Percentiles rank a stretch among this genome's conserved stretches.
Conservation (phyloP, 108 stramenopile species). For the Aurantiochytrium sp. region DNA sequence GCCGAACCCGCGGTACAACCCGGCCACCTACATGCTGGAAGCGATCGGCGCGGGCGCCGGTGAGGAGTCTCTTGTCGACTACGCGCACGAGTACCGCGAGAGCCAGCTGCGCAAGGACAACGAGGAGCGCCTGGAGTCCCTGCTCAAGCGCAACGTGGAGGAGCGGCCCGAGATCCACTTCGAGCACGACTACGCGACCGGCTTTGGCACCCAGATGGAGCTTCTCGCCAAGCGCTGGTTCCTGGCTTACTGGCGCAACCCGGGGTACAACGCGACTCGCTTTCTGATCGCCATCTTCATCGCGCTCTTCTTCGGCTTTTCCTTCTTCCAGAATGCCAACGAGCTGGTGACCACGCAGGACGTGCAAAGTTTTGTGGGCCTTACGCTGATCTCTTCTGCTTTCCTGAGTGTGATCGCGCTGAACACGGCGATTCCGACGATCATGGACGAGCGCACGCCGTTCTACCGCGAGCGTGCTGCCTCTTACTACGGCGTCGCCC, state of each 20-base stretch:
- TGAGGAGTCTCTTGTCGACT: not conserved
- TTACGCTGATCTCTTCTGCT: not conserved
- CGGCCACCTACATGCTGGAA: conserved; percentile 80
- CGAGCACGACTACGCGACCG: conserved; percentile 11
- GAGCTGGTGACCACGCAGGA: not conserved
- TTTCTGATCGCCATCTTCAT: not conserved
- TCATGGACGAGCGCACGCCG: conserved; percentile 48
- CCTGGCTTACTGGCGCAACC: conserved; percentile 30
- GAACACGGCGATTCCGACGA: conserved; percentile 50
- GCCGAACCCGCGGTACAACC: conserved; percentile 60
- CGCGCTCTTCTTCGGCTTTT: conserved; percentile 25
- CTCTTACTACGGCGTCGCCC: conserved; percentile 38
- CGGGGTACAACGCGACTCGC: conserved; percentile 14
- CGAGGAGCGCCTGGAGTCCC: not conserved
- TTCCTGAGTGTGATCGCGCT: conserved; percentile 43
- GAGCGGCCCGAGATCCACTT: conserved; percentile 38
- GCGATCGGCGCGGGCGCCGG: conserved; percentile 51
- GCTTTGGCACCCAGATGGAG: conserved; percentile 28
- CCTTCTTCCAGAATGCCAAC: not conserved
- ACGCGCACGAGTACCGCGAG: not conserved
- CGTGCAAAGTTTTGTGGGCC: not conserved
- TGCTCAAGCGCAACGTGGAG: conserved; percentile 12
- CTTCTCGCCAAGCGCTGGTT: not conserved
- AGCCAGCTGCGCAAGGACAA: not conserved
- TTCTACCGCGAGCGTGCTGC: conserved; percentile 60